Base-by-base conservation (phyloP, 805 yeast species). In the Yamadazyma kitorensis region DNA sequence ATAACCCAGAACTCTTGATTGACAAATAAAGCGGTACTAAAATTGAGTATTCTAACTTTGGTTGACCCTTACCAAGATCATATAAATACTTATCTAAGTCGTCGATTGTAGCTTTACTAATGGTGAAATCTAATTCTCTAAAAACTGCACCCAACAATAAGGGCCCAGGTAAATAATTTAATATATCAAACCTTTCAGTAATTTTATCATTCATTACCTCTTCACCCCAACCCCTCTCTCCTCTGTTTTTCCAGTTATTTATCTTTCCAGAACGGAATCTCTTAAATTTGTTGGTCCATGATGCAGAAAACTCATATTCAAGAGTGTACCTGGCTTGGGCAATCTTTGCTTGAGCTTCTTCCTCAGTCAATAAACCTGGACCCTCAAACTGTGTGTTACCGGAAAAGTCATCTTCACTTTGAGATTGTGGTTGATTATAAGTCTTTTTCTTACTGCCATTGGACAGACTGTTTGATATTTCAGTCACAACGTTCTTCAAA, bases 11-110 rank as follows among this genome's bases (percentile, higher is more conserved):
- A 23, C 76, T 70, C 36, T 52, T 60, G 8, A 80, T 47, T n/a
- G 62, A 61, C 7, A 76, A 38, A 30, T 61, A 68, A 31, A 76
- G 39, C 1, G 83, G 80, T 6, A 76, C 52, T 24, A 80, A 56
- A 15, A 79, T 70, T 5, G 85, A 76, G 47, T 79, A 81, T 4
- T 52, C 54, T 34, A 70, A 63, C 29, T 57, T 66, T 0, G 87
- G 86, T 38, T 78, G 76, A 1, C 73, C 71, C 40, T 76, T 59
- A 5, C 65, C 69, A 31, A 54, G 49, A 0, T 54, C 52, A 27
- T 48, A 45, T n/a, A 68, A 44, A 33, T 64, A 68, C 20, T 61
- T 43, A 33, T 66, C 64, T n/a, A 68, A 40, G 36, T 67, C 63
- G 4, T 44, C 47, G n/a, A 62, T 41, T 2, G 45, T 34, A 1